Conservation (phyloP, 2,329 filamentous ascomycete species). For the Microsporum canis region DNA sequence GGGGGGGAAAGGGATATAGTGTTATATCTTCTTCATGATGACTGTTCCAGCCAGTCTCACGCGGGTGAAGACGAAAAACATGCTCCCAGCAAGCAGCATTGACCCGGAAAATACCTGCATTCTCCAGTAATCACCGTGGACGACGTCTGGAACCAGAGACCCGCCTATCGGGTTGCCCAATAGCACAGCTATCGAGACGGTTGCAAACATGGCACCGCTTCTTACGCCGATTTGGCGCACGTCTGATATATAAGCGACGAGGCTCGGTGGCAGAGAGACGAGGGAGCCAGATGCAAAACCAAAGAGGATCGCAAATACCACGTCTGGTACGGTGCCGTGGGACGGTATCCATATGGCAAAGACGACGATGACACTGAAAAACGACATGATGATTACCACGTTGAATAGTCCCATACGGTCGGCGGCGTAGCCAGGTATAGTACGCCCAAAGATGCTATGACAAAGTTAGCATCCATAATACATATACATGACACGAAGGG, state of each 20-base stretch:
- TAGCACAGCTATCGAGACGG: constrained; percentile 53
- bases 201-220: constrained; percentile 52
- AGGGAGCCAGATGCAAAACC: constrained; percentile 59
- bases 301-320: constrained; percentile 56
- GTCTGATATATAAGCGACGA: constrained; percentile 60
- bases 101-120: constrained; percentile 56
- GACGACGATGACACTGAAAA: constrained; percentile 36
- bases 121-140: constrained; percentile 44
- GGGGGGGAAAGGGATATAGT: neutral
- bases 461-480: constrained; percentile 1
- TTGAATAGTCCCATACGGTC: constrained; percentile 47
- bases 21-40: constrained; percentile 21
- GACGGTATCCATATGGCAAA: constrained; percentile 45
- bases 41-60: constrained; percentile 24
- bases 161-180: constrained; percentile 58
- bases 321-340: constrained; percentile 38
- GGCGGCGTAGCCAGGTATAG: constrained; percentile 43
- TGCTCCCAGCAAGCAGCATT: constrained; percentile 36
- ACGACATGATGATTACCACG: constrained; percentile 41
- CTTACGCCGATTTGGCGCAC: constrained; percentile 58
- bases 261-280: constrained; percentile 50
- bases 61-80: constrained; percentile 30
- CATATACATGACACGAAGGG: neutral
- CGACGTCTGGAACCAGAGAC: constrained; percentile 43
- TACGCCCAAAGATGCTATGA: constrained; percentile 42